These are phyloP conservation scores for Aspergillus aculeatus DNA, from an alignment of 2,329 filamentous ascomycete genomes.

Conservation along the genomic window DNA sequence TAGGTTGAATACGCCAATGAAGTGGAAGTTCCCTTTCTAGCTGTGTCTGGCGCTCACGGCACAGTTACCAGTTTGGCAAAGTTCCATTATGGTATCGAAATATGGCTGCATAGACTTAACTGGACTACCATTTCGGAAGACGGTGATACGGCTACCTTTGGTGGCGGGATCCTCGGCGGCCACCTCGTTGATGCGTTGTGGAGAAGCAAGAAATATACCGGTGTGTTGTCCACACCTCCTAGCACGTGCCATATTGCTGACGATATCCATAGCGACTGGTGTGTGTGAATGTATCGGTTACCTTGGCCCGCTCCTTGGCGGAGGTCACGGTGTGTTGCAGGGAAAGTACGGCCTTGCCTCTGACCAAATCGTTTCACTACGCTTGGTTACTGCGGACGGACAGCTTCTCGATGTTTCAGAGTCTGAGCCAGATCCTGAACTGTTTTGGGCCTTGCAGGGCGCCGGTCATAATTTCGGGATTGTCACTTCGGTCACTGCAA, in stretches of 20 bases:
- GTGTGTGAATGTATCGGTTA: constrained; percentile 53
- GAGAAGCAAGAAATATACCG: constrained; percentile 51
- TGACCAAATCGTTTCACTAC: constrained; percentile 54
- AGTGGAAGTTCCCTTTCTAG: constrained; percentile 14
- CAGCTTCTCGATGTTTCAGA: constrained; percentile 3
- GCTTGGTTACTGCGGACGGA: constrained; percentile 54
- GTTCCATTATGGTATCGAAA: constrained; percentile 16
- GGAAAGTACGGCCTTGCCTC: constrained; percentile 54
- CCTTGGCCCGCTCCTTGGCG: constrained; percentile 54
- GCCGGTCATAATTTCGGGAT: constrained; percentile 60
- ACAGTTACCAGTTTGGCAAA: constrained; percentile 6
- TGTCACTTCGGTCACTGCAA: constrained; percentile 47
- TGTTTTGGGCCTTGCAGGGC: constrained; percentile 56
- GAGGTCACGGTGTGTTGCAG: constrained; percentile 57
- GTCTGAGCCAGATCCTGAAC: constrained; percentile 30
- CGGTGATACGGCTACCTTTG: constrained; percentile 48
- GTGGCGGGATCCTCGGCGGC: constrained; percentile 49
- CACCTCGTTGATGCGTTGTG: constrained; percentile 50
- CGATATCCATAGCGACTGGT: constrained; percentile 40
- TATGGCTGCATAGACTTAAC: constrained; percentile 29
- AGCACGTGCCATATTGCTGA: neutral
- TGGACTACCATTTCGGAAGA: constrained; percentile 37
- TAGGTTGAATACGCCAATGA: constrained; percentile 16
- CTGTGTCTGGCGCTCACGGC: constrained; percentile 15
- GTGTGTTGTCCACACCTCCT: neutral